Base-by-base conservation (phyloP, 2,329 filamentous ascomycete genomes). In the Coniochaeta hoffmannii region DNA sequence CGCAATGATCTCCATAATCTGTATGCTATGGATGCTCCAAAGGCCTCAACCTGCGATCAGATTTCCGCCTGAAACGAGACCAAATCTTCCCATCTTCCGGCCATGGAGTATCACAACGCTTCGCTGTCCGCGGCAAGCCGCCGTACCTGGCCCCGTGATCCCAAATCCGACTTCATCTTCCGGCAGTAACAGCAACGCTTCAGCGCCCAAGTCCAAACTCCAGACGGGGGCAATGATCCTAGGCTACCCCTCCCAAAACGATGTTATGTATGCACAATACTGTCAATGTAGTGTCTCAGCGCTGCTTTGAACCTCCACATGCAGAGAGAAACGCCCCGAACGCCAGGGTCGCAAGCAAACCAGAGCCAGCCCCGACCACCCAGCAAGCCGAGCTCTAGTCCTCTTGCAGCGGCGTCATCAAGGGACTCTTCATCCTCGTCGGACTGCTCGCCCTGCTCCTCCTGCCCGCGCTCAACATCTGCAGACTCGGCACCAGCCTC, bases 361-460 rank as follows among this genome's bases (percentile, higher is more conserved):
- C 50, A 32, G 26, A 46, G 52, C 31, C 49, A 49, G 17, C 32
- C 55, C 19, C 35, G 60, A 53, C 50, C 50, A 14, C 46, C 28
- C 49, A 19, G 26, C 26, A 19, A 26, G 49, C 4, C 17, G 50
- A 36, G 15, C 31, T 46, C 62, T 60, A 69, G 44, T 66, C 62
- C 54, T 68, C 76, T 58, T 75, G 66, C 54, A 81, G 58, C 15
- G 80, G 74, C 46, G 73, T 70, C 73, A 80, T 77, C 50, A 82
- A 65, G 1, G 81, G 79, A 58, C 80, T 85, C 66, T 85, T 85
- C 59, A 78, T 61, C 62, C 82, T 73, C 10, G 82, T 84, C 9
- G 80, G 81, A 62, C 81, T 85, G 19, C 72, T 75, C 15, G 78
- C 74, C 55, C 81, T 73, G 68, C 81, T 83, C 66, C 81, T 74